Conservation (phyloP, 305 asterid genomes). For the Fraxinus xanthoxyloides region DNA sequence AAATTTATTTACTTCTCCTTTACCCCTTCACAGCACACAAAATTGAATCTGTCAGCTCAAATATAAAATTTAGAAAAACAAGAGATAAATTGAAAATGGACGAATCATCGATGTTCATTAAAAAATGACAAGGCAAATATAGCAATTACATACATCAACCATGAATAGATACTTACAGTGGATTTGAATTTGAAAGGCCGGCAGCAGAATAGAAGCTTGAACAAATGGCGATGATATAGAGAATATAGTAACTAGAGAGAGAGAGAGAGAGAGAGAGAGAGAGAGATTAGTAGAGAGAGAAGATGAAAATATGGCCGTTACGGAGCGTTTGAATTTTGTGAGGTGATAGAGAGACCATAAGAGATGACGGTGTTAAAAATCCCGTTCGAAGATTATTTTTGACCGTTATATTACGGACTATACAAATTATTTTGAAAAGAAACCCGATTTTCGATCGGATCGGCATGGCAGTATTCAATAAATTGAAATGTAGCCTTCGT, state of each 20-base stretch:
- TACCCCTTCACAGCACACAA: conserved; percentile 18
- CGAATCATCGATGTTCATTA: conserved; percentile 16
- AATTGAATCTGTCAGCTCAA: conserved; percentile 34
- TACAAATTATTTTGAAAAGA: neutral
- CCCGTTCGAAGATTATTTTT: conserved; percentile 27
- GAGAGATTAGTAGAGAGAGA: conserved; percentile 20
- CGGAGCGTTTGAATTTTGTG: conserved; percentile 32
- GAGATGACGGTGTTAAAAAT: conserved; percentile 23
- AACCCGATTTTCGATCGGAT: no score
- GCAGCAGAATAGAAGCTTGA: conserved; percentile 28
- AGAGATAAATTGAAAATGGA: conserved; percentile 18
- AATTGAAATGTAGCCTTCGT: neutral
- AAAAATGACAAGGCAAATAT: conserved; percentile 26
- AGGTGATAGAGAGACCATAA: neutral
- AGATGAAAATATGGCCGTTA: conserved; percentile 38
- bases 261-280: conserved; percentile 10
- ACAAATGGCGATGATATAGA: conserved; percentile 38
- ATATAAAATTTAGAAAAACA: neutral
- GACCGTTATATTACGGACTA: conserved; percentile 31
- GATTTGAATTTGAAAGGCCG: conserved; percentile 21
- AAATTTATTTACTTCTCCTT: neutral
- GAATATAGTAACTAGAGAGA: conserved; percentile 22
- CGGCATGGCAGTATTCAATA: neutral
- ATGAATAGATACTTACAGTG: conserved; percentile 18
- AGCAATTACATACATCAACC: neutral